Conservation (phyloP, 345 rosid genomes). For the Carallia pectinifolia region DNA sequence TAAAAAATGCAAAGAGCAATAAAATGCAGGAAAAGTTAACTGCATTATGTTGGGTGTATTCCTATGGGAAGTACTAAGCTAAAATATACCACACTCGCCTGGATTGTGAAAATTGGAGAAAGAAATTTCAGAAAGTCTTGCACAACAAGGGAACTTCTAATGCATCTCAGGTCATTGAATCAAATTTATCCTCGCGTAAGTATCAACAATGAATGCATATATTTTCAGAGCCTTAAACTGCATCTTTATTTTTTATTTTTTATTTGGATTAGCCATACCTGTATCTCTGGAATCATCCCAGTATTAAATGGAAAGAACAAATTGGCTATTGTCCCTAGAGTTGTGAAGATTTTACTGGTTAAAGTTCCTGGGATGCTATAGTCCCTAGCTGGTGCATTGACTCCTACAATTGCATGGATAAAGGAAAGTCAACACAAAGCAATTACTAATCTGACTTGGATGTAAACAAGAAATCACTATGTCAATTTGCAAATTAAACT, state of each 20-base stretch:
- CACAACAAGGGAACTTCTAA: background rate
- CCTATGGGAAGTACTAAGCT: conserved; percentile 1
- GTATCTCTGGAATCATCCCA: conserved; percentile 98
- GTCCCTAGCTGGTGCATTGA: conserved; percentile 63
- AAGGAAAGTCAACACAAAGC: background rate
- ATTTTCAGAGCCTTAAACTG: background rate
- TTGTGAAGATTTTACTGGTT: conserved; percentile 48
- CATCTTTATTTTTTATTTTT: background rate
- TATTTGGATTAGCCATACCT: conserved; percentile 29
- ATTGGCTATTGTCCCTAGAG: conserved; percentile 78
- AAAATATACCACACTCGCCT: background rate
- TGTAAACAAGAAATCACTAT: background rate
- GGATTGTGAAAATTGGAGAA: too few relatives aligned
- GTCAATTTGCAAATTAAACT: too few relatives aligned
- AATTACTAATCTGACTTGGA: background rate
- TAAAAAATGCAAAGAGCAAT: background rate
- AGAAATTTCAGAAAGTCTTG: background rate
- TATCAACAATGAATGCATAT: background rate
- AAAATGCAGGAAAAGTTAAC: background rate
- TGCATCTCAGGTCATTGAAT: background rate
- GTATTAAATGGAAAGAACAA: conserved; percentile 90
- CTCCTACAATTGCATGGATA: conserved; percentile 39
- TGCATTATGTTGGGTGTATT: background rate
- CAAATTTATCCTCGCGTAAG: background rate
- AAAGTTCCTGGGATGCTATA: conserved; percentile 61